Evolutionary conservation across 352 stramenopile genomes (phyloP).

Genomic region (Paralagenidium karlingii): DNA sequence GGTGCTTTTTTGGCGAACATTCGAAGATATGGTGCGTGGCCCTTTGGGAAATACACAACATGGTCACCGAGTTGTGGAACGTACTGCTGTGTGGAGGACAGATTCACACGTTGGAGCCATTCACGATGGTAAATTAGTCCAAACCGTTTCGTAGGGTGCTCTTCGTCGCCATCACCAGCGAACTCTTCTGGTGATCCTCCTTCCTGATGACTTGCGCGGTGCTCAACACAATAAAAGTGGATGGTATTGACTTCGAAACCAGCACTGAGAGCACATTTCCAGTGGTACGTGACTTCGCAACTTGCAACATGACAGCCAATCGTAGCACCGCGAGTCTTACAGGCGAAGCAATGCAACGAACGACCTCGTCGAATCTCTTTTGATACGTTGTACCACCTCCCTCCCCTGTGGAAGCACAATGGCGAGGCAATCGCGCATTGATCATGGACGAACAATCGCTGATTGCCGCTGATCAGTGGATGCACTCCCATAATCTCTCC

Average conservation of each 20-base stretch:
- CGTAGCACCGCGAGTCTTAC: conserved; percentile 60
- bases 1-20: conserved; percentile 20
- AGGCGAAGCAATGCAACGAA: conserved; percentile 46
- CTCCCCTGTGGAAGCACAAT: conserved; percentile 62
- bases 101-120: conserved; percentile 51
- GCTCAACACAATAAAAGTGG: conserved; percentile 69
- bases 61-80: conserved; percentile 72
- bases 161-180: conserved; percentile 17
- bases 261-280: conserved; percentile 61
- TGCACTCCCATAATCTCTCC: conserved; percentile 61
- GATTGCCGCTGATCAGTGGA: conserved; percentile 45
- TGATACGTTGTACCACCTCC: conserved; percentile 74
- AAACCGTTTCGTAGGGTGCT: conserved; percentile 44
- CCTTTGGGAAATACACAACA: conserved; percentile 71
- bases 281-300: conserved; percentile 68
- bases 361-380: conserved; percentile 71
- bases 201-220: conserved; percentile 13
- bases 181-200: not conserved
- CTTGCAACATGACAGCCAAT: conserved; percentile 53
- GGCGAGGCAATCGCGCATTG: conserved; percentile 77
- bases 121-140: conserved; percentile 57
- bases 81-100: conserved; percentile 47
- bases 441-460: conserved; percentile 78
- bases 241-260: conserved; percentile 68
- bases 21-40: conserved; percentile 36